A percentile compares a stretch with the other conserved stretches of the same genome.
Conservation (phyloP, 768 basidiomycete genomes). For the Podaxis pistillaris region DNA sequence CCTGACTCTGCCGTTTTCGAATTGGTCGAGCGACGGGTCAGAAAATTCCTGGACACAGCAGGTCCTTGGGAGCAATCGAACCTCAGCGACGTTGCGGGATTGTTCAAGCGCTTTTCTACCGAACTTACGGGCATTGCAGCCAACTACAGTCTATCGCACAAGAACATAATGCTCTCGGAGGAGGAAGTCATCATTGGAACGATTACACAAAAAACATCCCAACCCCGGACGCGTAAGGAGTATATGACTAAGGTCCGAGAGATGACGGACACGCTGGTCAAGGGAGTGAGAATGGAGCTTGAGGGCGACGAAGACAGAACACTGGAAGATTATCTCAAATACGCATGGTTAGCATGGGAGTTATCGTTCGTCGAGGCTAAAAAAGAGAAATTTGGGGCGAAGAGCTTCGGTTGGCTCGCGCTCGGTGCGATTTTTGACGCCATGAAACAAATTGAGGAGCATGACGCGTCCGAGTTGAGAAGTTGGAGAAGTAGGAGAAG, state of each 20-base stretch:
- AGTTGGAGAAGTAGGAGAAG: constrained; percentile 15
- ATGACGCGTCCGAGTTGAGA: constrained; percentile 20
- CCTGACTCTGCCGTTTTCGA: constrained; percentile 6
- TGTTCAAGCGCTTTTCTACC: constrained; percentile 42
- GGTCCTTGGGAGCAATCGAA: constrained; percentile 19
- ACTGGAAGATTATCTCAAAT: constrained; percentile 37
- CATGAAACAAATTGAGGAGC: constrained; percentile 43
- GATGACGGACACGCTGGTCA: constrained; percentile 51
- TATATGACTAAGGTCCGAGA: constrained; percentile 55
- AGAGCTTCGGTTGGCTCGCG: constrained; percentile 62
- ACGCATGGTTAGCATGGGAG: constrained; percentile 58
- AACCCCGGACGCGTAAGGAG: constrained; percentile 52
- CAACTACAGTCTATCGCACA: constrained; percentile 44
- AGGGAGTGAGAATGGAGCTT: constrained; percentile 47
- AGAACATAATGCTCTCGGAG: constrained; percentile 47
- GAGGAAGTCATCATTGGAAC: constrained; percentile 68
- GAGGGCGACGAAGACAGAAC: constrained; percentile 44
- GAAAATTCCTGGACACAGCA: constrained; percentile 30
- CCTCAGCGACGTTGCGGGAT: constrained; percentile 27
- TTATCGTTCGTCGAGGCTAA: constrained; percentile 30
- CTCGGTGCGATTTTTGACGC: constrained; percentile 58
- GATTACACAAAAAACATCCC: constrained; percentile 60
- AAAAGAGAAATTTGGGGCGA: constrained; percentile 48
- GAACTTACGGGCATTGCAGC: constrained; percentile 49
- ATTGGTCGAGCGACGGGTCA: constrained; percentile 25